Percentiles rank a stretch among this genome's conserved stretches.
Conservation (phyloP, 2,329 filamentous ascomycete genomes). For the Paramyrothecium roridum region DNA sequence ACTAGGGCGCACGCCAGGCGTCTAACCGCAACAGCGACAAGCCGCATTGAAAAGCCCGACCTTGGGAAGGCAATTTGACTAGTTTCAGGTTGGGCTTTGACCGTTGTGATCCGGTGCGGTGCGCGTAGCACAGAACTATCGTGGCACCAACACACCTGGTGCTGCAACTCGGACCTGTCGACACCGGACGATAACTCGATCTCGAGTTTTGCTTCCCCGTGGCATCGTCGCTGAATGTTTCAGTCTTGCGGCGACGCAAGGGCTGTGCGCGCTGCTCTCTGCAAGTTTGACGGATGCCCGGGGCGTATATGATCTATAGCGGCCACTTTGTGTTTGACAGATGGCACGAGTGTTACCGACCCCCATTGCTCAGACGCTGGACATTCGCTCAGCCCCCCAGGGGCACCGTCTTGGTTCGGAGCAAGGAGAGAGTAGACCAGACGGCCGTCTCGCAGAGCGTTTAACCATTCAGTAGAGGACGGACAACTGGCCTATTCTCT, state of each 20-base stretch:
- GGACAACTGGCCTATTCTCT: too few relatives aligned
- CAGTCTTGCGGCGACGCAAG: neutral
- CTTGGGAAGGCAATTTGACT: neutral
- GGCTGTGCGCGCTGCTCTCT: neutral
- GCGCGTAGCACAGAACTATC: neutral
- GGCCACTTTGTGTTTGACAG: too few relatives aligned
- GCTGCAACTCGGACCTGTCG: neutral
- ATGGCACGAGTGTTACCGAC: too few relatives aligned
- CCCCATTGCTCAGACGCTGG: too few relatives aligned
- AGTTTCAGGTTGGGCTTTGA: neutral
- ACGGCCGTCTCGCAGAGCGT: too few relatives aligned
- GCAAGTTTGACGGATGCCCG: neutral
- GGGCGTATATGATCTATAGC: too few relatives aligned
- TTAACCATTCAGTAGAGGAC: too few relatives aligned
- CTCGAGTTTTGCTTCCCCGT: neutral
- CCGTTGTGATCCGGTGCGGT: neutral
- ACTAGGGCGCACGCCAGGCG: too few relatives aligned
- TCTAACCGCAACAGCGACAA: neutral
- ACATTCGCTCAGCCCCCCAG: too few relatives aligned
- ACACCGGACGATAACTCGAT: neutral
- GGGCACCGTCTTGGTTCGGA: too few relatives aligned
- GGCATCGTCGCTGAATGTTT: neutral
- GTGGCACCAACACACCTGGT: neutral
- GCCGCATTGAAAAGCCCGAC: neutral
- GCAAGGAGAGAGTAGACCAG: too few relatives aligned